Percentiles rank a stretch among this genome's conserved stretches.
Conservation (phyloP, 2,329 filamentous ascomycete species). For the Pseudogymnoascus sp. region DNA sequence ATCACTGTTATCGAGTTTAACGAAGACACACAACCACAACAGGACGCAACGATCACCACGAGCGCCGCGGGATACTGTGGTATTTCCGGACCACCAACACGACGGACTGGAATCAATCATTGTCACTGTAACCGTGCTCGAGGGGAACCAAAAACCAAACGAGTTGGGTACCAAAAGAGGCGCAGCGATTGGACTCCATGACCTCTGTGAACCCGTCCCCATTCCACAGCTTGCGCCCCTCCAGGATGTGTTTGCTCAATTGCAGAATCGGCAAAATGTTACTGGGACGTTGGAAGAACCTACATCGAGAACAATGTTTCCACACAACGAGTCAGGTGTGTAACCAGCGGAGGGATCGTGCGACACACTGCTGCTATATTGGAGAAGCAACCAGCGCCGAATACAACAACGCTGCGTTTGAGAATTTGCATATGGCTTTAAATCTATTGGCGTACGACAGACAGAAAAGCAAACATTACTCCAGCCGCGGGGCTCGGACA, state of each 20-base stretch:
- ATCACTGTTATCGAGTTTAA: neutral
- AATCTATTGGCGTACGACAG: neutral
- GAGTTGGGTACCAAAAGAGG: neutral
- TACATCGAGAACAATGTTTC: neutral
- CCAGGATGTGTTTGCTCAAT: neutral
- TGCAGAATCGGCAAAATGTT: neutral
- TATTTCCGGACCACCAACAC: neutral
- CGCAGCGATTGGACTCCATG: neutral
- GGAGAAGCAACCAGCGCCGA: neutral
- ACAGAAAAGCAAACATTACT: neutral
- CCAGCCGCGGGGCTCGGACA: neutral
- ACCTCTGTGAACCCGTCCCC: neutral
- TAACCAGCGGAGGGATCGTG: neutral
- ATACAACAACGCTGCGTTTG: neutral
- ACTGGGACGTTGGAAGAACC: neutral
- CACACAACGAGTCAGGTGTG: neutral
- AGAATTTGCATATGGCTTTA: neutral
- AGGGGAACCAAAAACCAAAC: neutral
- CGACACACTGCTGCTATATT: neutral
- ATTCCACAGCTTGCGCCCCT: neutral
- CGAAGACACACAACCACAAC: constrained; percentile 1
- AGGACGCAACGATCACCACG: neutral
- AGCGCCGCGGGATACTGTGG: neutral
- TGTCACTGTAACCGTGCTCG: neutral
- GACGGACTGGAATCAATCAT: neutral